Conservation (phyloP, 345 rosid genomes). For the Raphanus sativus region DNA sequence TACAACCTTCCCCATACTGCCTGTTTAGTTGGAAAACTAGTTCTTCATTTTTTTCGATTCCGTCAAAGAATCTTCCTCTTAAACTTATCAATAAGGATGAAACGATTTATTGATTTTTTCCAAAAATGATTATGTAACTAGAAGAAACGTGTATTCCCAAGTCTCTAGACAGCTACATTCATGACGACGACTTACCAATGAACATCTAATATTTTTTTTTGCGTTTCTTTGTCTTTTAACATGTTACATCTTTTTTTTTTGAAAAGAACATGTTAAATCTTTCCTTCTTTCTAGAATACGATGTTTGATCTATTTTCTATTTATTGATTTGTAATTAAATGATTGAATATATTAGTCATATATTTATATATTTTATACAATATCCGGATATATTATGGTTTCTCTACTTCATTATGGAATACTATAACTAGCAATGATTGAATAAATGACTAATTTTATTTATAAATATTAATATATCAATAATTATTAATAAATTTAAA, state of each 20-base stretch:
- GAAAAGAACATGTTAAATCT: too few relatives aligned
- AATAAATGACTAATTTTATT: too few relatives aligned
- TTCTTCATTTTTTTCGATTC: background rate
- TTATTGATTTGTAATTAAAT: background rate
- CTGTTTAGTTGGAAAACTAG: background rate
- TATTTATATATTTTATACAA: too few relatives aligned
- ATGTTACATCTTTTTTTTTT: background rate
- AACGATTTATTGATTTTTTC: background rate
- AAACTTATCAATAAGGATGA: background rate
- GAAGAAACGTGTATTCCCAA: conserved; percentile 8
- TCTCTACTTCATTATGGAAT: too few relatives aligned
- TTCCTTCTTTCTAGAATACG: conserved; percentile 2
- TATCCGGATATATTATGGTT: too few relatives aligned
- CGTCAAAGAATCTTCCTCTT: background rate
- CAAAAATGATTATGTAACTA: background rate
- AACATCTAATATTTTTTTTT: background rate
- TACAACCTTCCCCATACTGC: background rate
- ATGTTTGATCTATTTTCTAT: background rate
- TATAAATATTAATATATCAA: too few relatives aligned
- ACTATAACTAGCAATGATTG: too few relatives aligned
- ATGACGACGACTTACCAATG: conserved; percentile 13
- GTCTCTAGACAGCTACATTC: conserved; percentile 4
- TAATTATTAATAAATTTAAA: too few relatives aligned
- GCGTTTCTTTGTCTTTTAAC: background rate
- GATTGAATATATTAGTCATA: background rate